These are phyloP conservation scores for Alternaria arbusti DNA, from an alignment of 2,329 filamentous ascomycete species.

Conservation along the genomic window DNA sequence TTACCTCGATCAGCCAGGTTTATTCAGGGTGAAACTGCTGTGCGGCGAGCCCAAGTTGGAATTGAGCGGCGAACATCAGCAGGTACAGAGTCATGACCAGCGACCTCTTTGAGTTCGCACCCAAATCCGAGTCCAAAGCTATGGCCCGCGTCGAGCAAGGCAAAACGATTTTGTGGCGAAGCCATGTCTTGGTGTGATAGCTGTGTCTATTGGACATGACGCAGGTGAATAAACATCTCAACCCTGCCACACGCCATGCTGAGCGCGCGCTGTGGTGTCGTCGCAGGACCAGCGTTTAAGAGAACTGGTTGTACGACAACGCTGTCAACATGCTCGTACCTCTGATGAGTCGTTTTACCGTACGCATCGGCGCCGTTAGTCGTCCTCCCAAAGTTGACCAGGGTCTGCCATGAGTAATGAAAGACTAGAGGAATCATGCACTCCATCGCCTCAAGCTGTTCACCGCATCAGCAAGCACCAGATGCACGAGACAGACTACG, in stretches of 20 bases:
- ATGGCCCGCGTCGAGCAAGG: neutral
- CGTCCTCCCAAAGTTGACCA: neutral
- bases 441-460: neutral
- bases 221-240: neutral
- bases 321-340: neutral
- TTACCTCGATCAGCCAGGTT: constrained; percentile 5
- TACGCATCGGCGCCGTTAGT: neutral
- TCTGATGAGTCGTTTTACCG: neutral
- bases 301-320: neutral
- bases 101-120: neutral
- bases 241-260: neutral
- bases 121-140: constrained; percentile 5
- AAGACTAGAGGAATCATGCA: neutral
- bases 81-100: neutral
- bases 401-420: neutral
- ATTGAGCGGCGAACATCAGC: neutral
- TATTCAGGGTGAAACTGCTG: neutral
- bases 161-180: neutral
- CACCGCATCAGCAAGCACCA: neutral
- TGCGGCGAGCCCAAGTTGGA: neutral
- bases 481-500: neutral
- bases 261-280: neutral
- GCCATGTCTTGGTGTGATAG: neutral
- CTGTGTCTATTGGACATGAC: neutral
- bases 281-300: neutral